Evolutionary conservation across 2,329 filamentous ascomycete genomes (phyloP).

Genomic region (Colletotrichum viniferum): DNA sequence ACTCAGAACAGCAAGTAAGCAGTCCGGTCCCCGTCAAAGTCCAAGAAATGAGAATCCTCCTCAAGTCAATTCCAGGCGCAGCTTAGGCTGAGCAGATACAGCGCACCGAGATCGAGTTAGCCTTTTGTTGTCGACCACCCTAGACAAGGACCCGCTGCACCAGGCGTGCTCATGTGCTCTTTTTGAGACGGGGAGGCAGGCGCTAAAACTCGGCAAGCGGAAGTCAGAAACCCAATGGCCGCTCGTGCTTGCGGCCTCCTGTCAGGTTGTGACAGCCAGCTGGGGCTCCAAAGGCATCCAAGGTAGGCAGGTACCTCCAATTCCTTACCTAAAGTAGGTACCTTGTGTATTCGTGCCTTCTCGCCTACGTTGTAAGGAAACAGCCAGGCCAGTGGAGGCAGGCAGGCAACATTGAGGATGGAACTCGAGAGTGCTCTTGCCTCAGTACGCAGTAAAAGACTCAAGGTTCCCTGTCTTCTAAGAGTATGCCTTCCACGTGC

Average conservation of each 20-base stretch:
- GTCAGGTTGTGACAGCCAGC: neutral
- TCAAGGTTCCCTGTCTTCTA: neutral
- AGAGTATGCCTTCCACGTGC: neutral
- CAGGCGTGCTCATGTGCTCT: conserved; percentile 54
- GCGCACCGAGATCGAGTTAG: conserved; percentile 5
- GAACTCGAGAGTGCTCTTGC: neutral
- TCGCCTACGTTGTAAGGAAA: neutral
- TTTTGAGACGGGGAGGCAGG: conserved; percentile 43
- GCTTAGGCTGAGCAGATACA: neutral
- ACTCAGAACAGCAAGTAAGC: neutral
- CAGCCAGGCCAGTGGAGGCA: neutral
- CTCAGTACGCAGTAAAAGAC: neutral
- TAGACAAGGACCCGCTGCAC: conserved; percentile 38
- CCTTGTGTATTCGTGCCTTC: neutral
- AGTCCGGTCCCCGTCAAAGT: neutral
- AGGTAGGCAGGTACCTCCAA: neutral
- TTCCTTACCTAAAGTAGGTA: neutral
- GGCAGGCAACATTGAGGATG: neutral
- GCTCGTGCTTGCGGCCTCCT: neutral
- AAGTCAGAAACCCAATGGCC: conserved; percentile 29
- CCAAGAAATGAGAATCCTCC: neutral
- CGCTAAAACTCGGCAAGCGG: conserved; percentile 45
- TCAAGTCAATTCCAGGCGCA: neutral
- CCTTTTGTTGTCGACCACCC: conserved; percentile 14
- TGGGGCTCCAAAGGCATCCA: neutral